Evolutionary conservation across 176 grass and related monocot species (phyloP).

Genomic region (Sorghum bicolor): Sorghum_bicolor_NCBIv3 NC_012878.2:6953001-6953500

Average conservation of each 20-base stretch:
- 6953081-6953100: slow-evolving; percentile 75
- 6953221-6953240: slow-evolving; percentile 31
- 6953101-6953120: slow-evolving; percentile 81
- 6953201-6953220: slow-evolving; percentile 74
- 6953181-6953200: slow-evolving; percentile 83
- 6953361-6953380: background rate
- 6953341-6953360: background rate
- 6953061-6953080: slow-evolving; percentile 76
- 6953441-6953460: slow-evolving; percentile 40
- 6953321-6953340: background rate
- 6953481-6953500: slow-evolving; percentile 31
- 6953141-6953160: slow-evolving; percentile 90
- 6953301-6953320: slow-evolving; percentile 21
- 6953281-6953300: slow-evolving; percentile 11
- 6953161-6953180: slow-evolving; percentile 95
- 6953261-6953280: slow-evolving; percentile 18
- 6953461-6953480: slow-evolving; percentile 40
- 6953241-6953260: slow-evolving; percentile 34
- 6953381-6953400: slow-evolving; percentile 5
- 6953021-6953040: slow-evolving; percentile 69
- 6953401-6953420: slow-evolving; percentile 30
- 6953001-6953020: slow-evolving; percentile 82
- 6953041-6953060: slow-evolving; percentile 84
- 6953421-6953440: slow-evolving; percentile 31
- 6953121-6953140: slow-evolving; percentile 79